Conservation (phyloP, 805 yeast species). For the Pichia californica region DNA sequence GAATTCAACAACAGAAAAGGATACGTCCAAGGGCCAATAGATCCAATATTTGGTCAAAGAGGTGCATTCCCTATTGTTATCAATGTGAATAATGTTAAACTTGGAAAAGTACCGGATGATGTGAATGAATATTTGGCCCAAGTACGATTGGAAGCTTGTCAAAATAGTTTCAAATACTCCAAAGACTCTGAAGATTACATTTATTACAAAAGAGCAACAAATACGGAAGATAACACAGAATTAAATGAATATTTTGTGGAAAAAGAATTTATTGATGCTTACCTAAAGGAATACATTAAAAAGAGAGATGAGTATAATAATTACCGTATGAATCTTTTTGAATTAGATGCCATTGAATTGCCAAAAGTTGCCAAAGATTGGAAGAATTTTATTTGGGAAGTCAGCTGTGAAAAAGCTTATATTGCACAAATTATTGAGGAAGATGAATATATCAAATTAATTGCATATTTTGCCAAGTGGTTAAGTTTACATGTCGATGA, state of each 20-base stretch:
- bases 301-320: conserved; percentile 15
- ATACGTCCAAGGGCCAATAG: conserved; percentile 29
- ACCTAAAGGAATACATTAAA: conserved; percentile 13
- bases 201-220: too few relatives aligned
- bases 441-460: conserved; percentile 28
- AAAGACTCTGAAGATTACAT: not conserved
- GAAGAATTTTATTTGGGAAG: conserved; percentile 34
- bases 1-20: not conserved
- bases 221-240: not conserved
- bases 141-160: conserved; percentile 27
- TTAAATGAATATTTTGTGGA: not conserved
- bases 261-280: conserved; percentile 6
- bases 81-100: conserved; percentile 16
- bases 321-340: conserved; percentile 18
- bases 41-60: conserved; percentile 31
- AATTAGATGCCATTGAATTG: conserved; percentile 27
- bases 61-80: conserved; percentile 30
- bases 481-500: conserved; percentile 26
- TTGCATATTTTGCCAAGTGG: conserved; percentile 41
- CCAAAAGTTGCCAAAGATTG: conserved; percentile 36
- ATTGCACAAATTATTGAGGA: conserved; percentile 32
- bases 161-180: too few relatives aligned
- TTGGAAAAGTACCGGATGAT: conserved; percentile 15
- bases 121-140: conserved; percentile 29
- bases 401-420: conserved; percentile 27